These are phyloP conservation scores for Diaporthe eres DNA, from an alignment of 2,329 filamentous ascomycete species.

Conservation along the genomic window DNA sequence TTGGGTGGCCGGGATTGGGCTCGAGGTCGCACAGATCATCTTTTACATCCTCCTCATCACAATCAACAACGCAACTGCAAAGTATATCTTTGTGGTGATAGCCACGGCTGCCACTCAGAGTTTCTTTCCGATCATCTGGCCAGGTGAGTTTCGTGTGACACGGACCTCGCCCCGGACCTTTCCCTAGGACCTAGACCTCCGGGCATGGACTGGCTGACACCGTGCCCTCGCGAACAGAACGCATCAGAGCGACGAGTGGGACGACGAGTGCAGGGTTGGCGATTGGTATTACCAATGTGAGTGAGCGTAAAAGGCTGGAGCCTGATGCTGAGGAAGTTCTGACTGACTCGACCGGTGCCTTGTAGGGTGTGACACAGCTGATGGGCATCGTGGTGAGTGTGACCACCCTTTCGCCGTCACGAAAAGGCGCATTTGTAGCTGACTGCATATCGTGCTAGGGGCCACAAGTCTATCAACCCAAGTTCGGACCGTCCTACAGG, in stretches of 20 bases:
- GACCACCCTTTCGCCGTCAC: neutral
- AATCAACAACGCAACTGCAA: slow-evolving; percentile 51
- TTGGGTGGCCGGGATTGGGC: slow-evolving; percentile 46
- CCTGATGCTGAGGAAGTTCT: neutral
- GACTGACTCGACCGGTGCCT: slow-evolving; percentile 8
- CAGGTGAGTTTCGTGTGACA: slow-evolving; percentile 43
- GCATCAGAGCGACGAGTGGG: slow-evolving; percentile 55
- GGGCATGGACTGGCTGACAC: slow-evolving; percentile 4
- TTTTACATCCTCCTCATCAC: slow-evolving; percentile 57
- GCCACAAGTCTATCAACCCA: slow-evolving; percentile 56
- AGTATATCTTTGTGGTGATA: slow-evolving; percentile 57
- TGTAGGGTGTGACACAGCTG: slow-evolving; percentile 49
- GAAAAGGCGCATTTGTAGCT: neutral
- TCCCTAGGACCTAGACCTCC: neutral
- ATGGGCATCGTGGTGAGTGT: slow-evolving; percentile 53
- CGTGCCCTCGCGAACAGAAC: slow-evolving; percentile 45
- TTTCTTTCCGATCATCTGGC: slow-evolving; percentile 57
- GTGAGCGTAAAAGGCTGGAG: neutral
- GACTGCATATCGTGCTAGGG: slow-evolving; percentile 42
- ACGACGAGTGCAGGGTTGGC: slow-evolving; percentile 56
- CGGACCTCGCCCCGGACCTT: neutral
- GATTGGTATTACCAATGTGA: slow-evolving; percentile 54
- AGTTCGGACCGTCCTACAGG: slow-evolving; percentile 55
- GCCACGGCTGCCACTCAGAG: slow-evolving; percentile 55
- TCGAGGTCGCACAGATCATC: slow-evolving; percentile 53